Percentiles rank a stretch among this genome's conserved stretches.
Conservation (phyloP, 495 filamentous ascomycete genomes). For the Hypoxylon rickii region DNA sequence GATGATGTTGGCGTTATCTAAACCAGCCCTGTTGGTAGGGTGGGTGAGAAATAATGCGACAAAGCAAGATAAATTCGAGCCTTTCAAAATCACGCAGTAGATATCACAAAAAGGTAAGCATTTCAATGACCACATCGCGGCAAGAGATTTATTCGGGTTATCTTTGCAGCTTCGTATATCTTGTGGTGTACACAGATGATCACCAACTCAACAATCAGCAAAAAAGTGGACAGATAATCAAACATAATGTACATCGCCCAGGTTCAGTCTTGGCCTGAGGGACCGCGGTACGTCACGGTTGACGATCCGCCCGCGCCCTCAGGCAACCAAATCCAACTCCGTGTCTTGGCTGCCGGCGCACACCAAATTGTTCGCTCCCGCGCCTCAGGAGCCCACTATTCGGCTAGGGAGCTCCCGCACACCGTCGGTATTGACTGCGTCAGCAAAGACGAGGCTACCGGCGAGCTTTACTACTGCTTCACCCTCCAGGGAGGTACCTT, state of each 20-base stretch:
- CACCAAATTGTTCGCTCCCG: constrained; percentile 51
- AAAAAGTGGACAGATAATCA: background rate
- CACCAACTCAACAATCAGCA: background rate
- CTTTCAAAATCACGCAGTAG: too few relatives aligned
- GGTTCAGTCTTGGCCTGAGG: constrained; percentile 36
- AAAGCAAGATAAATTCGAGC: too few relatives aligned
- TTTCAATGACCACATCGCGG: too few relatives aligned
- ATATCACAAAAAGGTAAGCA: too few relatives aligned
- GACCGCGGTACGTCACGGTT: constrained; percentile 24
- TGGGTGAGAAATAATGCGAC: too few relatives aligned
- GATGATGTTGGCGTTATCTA: too few relatives aligned
- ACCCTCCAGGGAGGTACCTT: constrained; percentile 39
- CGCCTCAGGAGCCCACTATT: constrained; percentile 49
- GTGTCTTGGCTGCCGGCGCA: constrained; percentile 44
- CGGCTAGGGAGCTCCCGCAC: constrained; percentile 42
- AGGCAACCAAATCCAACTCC: constrained; percentile 35
- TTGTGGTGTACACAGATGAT: background rate
- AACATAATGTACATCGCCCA: constrained; percentile 28
- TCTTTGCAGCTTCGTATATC: background rate
- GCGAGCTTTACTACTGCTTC: constrained; percentile 47
- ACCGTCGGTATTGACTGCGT: constrained; percentile 48
- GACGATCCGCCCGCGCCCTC: constrained; percentile 32
- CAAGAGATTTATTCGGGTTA: too few relatives aligned
- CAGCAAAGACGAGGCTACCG: constrained; percentile 36
- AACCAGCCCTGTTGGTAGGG: too few relatives aligned